Evolutionary conservation across 345 rosid genomes (phyloP).

Genomic region (Barbarea vulgaris): DNA sequence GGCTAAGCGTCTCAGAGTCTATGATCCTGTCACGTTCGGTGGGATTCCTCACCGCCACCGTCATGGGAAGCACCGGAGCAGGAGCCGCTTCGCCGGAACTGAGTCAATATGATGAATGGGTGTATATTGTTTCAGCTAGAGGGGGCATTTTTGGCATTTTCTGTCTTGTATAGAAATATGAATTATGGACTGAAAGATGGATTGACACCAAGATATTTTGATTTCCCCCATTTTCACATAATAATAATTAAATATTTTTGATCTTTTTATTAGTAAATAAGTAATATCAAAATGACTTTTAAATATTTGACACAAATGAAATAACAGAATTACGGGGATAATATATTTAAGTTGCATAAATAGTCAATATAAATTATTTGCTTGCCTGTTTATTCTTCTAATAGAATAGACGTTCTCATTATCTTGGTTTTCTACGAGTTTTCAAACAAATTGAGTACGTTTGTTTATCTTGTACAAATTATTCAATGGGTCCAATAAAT

Average conservation of each 20-base stretch:
- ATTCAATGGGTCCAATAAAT: conserved; percentile 18
- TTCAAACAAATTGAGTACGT: background rate
- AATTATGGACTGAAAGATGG: conserved; percentile 20
- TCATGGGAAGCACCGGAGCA: conserved; percentile 48
- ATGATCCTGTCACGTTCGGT: conserved; percentile 85
- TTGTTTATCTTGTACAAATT: background rate
- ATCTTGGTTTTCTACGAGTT: background rate
- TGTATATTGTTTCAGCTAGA: conserved; percentile 10
- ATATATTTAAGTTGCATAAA: background rate
- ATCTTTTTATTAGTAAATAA: background rate
- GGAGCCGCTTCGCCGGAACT: conserved; percentile 14
- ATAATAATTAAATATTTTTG: background rate
- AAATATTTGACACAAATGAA: background rate
- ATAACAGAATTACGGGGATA: background rate
- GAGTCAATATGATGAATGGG: conserved; percentile 34
- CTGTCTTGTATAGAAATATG: conserved; percentile 27
- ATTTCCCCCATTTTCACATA: background rate
- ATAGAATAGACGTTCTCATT: background rate
- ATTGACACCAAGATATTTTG: background rate
- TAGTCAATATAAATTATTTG: background rate
- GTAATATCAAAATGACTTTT: background rate
- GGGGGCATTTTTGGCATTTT: conserved; percentile 28
- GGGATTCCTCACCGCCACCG: conserved; percentile 46
- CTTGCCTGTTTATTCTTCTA: background rate
- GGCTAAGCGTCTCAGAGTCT: conserved; percentile 59